Evolutionary conservation across 495 filamentous ascomycete genomes (phyloP), one percentile per base, ranked within the genome.

Genomic region (Talaromyces thailandensis): DNA sequence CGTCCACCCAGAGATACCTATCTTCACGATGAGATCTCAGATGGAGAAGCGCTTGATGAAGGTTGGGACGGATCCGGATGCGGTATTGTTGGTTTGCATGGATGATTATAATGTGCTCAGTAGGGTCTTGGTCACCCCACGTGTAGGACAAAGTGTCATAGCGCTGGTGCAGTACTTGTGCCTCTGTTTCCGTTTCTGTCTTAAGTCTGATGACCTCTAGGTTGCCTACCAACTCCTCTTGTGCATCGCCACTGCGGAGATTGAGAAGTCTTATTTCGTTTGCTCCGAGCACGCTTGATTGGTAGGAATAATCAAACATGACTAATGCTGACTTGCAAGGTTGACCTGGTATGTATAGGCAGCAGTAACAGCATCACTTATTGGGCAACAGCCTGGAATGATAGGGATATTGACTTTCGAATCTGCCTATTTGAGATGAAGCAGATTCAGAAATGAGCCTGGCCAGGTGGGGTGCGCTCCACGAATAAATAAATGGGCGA

Each of bases 1-100:
- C 67, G 60, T 75, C 73, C 9, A 72, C 67, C 73, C 73, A 75
- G 3, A 71, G 12, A 50, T 32, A 64, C 40, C 59, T 26, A 26
- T 60, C 21, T 6, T 60, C 35, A 40, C 43, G 23, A 28, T 37
- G 58, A 28, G 24, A 23, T 16, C 58, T 29, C 25, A 60, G 21
- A 18, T 37, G 29, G 12, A n/a, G 14, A 40, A 60, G 58, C n/a
- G 58, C 58, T 21, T 18, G 21, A 26, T 60, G 14, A 5, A 60
- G 35, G 37, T 60, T 60, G 7, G 28, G 58, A 21, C 29, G 28
- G 18, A 60, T 45, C 18, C 14, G 29, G 40, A 60, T 45, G 24
- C 18, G 18, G 24, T 60, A 60, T 26, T 37, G 28, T 18, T 60
- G 29, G n/a, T 60, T 45, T 29, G 3, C 29, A 14, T 60, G 31